phyloP scores from a whole-genome alignment of 2,329 filamentous ascomycete genomes.

The Pseudogymnoascus destructans region DNA sequence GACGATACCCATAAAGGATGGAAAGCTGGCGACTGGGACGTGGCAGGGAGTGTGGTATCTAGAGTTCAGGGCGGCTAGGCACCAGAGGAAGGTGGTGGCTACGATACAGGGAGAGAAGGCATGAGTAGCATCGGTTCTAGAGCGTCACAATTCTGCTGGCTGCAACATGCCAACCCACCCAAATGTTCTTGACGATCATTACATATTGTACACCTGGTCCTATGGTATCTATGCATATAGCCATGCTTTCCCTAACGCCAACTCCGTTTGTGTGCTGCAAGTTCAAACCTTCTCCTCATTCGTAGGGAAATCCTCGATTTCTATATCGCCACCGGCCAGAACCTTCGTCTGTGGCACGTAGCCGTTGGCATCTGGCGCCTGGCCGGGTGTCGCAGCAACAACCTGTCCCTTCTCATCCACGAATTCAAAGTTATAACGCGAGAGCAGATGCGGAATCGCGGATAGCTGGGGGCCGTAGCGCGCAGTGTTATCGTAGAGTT shows the following conservation, averaged over 20 bases:
- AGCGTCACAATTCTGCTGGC: neutral
- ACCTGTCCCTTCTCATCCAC: conserved; percentile 86
- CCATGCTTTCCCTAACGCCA: conserved; percentile 7
- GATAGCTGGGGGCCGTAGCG: conserved; percentile 92
- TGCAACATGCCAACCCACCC: neutral
- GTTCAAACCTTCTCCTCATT: neutral
- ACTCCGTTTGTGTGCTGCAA: conserved; percentile 1
- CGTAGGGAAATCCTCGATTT: conserved; percentile 37
- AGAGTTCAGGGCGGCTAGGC: conserved; percentile 73
- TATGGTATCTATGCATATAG: conserved; percentile 4
- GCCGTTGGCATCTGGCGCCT: conserved; percentile 39
- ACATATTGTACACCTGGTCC: conserved; percentile 6
- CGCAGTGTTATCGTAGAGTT: conserved; percentile 94
- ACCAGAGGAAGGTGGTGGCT: conserved; percentile 71
- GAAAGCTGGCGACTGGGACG: conserved; percentile 55
- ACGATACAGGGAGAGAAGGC: conserved; percentile 83
- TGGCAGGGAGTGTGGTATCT: conserved; percentile 93
- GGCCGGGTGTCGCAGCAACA: conserved; percentile 70
- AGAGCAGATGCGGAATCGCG: conserved; percentile 88
- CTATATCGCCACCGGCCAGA: conserved; percentile 46
- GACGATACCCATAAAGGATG: conserved; percentile 81
- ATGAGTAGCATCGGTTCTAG: conserved; percentile 11
- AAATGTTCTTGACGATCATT: conserved; percentile 1
- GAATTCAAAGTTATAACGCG: conserved; percentile 94
- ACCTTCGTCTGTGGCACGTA: conserved; percentile 53